Conservation (phyloP, 2,329 filamentous ascomycete species). For the Epichloe amarillans region DNA sequence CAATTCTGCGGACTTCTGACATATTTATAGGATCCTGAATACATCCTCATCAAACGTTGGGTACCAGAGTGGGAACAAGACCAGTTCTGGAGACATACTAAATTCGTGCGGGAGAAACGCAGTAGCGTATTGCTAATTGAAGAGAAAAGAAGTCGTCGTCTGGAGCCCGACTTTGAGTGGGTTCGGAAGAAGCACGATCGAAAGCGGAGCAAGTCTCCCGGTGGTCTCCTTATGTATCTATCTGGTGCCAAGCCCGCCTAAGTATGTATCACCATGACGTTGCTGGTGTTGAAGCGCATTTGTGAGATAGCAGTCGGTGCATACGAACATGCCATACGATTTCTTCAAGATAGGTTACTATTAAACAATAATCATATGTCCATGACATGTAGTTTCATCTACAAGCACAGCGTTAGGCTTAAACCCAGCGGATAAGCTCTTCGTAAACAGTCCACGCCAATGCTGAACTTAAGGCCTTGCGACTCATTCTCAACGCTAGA, state of each 20-base stretch:
- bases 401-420: neutral
- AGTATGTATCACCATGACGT: neutral
- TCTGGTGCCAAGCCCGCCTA: slow-evolving; percentile 28
- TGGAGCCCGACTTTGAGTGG: slow-evolving; percentile 38
- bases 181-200: slow-evolving; percentile 43
- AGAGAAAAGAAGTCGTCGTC: slow-evolving; percentile 28
- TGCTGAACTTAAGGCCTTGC: slow-evolving; percentile 89
- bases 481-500: slow-evolving; percentile 69
- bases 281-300: no score
- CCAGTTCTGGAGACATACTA: slow-evolving; percentile 59
- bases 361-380: no score
- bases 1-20: neutral
- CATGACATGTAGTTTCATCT: no score
- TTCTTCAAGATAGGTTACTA: no score
- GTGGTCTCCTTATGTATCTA: slow-evolving; percentile 40
- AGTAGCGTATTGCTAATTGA: slow-evolving; percentile 34
- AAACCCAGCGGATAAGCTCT: slow-evolving; percentile 61
- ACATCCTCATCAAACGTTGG: slow-evolving; percentile 60
- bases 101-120: slow-evolving; percentile 44
- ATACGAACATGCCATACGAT: no score
- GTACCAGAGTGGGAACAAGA: slow-evolving; percentile 60
- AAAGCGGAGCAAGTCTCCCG: slow-evolving; percentile 41
- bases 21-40: slow-evolving; percentile 45
- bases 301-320: no score
- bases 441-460: slow-evolving; percentile 96